Conservation (phyloP, 2,329 filamentous ascomycete genomes). For the Diaporthe citrichinensis region DNA sequence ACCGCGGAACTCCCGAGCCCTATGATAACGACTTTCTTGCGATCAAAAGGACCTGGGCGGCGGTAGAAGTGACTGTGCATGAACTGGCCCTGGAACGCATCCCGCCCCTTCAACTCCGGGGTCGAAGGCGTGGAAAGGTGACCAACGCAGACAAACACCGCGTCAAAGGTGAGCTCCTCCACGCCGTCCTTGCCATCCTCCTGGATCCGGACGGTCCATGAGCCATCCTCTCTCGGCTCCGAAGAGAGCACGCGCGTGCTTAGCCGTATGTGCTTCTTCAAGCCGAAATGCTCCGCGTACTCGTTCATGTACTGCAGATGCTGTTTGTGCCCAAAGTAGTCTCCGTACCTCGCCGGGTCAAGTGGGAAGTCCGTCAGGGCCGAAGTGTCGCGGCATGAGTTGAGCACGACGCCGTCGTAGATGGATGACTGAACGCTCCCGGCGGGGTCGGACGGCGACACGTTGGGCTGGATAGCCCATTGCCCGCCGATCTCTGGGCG, state of each 20-base stretch:
- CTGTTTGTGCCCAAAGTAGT: slow-evolving; percentile 54
- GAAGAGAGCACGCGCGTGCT: slow-evolving; percentile 51
- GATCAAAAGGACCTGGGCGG: slow-evolving; percentile 50
- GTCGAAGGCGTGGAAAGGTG: slow-evolving; percentile 49
- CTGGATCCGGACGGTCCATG: slow-evolving; percentile 50
- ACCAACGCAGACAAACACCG: slow-evolving; percentile 54
- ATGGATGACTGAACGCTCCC: slow-evolving; percentile 48
- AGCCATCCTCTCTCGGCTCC: slow-evolving; percentile 45
- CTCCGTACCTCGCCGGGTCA: slow-evolving; percentile 54
- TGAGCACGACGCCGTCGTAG: slow-evolving; percentile 54
- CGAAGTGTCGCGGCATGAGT: slow-evolving; percentile 55
- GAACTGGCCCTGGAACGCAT: slow-evolving; percentile 52
- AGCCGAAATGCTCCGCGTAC: slow-evolving; percentile 54
- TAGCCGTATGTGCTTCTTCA: slow-evolving; percentile 53
- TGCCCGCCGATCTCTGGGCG: slow-evolving; percentile 53
- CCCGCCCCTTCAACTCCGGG: slow-evolving; percentile 50
- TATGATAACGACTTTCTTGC: slow-evolving; percentile 55
- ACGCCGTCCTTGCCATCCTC: slow-evolving; percentile 35
- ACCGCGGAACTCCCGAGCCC: slow-evolving; percentile 55
- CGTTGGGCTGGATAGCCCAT: slow-evolving; percentile 54
- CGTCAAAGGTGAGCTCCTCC: slow-evolving; percentile 50
- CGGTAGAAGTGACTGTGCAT: slow-evolving; percentile 56
- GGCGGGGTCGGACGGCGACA: slow-evolving; percentile 44
- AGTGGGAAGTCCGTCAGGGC: slow-evolving; percentile 57
- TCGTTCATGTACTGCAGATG: slow-evolving; percentile 54